Base-by-base conservation (phyloP, 192 early-diverging fungal genomes). In the Dispira simplex region DNA sequence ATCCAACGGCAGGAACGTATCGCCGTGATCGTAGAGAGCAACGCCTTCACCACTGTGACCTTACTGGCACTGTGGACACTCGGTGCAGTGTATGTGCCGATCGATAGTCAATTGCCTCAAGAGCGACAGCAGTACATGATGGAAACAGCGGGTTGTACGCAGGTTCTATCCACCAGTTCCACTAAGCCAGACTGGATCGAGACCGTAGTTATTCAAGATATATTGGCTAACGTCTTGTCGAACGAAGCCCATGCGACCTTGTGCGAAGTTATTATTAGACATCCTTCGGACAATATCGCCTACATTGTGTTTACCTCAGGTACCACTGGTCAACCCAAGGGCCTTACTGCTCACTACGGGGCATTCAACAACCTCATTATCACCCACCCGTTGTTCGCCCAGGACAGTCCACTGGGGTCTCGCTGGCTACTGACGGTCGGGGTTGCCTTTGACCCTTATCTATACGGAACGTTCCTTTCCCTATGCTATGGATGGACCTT, bases 301-400 rank as follows among this genome's bases (percentile, higher is more conserved):
- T 60, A 60, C 32, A 44, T 60, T 2, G 21, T 60, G 27, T 60
- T 26, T 43, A 60, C 58, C 28, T 60, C 58, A 16, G 58, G 58
- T 43, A 60, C 58, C 32, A 60, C 58, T 8, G 58, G 71, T 13
- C 66, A 58, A 20, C 71, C 71, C 20, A 73, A 73, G 53, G 71
- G 71, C 8, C 63, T 71, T 9, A 45, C 69, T 51, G 54, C 66
- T 39, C 18, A 18, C 39, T 27, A 18, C 5, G 39, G 21, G 28
- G 44, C 32, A n/a, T 18, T 60, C 27, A 44, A 14, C 58, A 28
- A 60, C 32, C 27, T 60, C 32, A 27, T 27, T 27, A 3, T 60
- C 14, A 27, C 26, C 12, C 39, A 18, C 27, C 32, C 14, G 39
- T 14, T n/a, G 0, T 20, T 14, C 20, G 12, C 27, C 14, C 58